Conservation (phyloP, 2,329 filamentous ascomycete genomes). For the Thermomyces lanuginosus region DNA sequence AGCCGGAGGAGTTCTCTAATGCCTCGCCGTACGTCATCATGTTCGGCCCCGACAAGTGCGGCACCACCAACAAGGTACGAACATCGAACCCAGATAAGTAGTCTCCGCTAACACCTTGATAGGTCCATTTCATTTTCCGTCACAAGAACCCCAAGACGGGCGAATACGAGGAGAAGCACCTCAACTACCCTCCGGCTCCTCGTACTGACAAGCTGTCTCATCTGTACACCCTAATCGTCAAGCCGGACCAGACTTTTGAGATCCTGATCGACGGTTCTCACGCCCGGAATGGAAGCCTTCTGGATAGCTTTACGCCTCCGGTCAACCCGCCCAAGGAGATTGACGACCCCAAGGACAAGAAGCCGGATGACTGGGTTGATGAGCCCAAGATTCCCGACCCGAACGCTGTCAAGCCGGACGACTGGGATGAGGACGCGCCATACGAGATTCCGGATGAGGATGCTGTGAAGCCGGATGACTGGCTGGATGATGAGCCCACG, state of each 20-base stretch:
- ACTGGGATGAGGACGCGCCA: constrained; percentile 97
- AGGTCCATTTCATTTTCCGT: constrained; percentile 90
- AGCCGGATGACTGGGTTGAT: constrained; percentile 94
- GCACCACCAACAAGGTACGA: constrained; percentile 87
- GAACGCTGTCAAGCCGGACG: constrained; percentile 86
- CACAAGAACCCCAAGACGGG: constrained; percentile 99
- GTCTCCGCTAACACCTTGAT: constrained; percentile 7
- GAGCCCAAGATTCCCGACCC: constrained; percentile 81
- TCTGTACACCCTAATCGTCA: constrained; percentile 92
- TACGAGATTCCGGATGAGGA: constrained; percentile 92
- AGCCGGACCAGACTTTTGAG: constrained; percentile 87
- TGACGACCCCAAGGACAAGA: constrained; percentile 80
- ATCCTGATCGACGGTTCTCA: constrained; percentile 83
- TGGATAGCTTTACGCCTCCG: constrained; percentile 84
- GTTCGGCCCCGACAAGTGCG: constrained; percentile 99
- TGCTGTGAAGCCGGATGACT: constrained; percentile 81
- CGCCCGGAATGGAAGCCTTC: constrained; percentile 74
- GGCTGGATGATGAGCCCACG: constrained; percentile 77
- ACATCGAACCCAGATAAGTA: constrained; percentile 19
- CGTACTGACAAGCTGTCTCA: constrained; percentile 82
- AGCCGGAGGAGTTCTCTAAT: constrained; percentile 96
- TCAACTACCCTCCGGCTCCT: constrained; percentile 65
- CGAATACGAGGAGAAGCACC: constrained; percentile 99
- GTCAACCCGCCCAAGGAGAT: constrained; percentile 94
- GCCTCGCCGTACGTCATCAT: constrained; percentile 97